phyloP scores from a whole-genome alignment of 371 early-diverging fungal species.

The Nematocida major region DNA sequence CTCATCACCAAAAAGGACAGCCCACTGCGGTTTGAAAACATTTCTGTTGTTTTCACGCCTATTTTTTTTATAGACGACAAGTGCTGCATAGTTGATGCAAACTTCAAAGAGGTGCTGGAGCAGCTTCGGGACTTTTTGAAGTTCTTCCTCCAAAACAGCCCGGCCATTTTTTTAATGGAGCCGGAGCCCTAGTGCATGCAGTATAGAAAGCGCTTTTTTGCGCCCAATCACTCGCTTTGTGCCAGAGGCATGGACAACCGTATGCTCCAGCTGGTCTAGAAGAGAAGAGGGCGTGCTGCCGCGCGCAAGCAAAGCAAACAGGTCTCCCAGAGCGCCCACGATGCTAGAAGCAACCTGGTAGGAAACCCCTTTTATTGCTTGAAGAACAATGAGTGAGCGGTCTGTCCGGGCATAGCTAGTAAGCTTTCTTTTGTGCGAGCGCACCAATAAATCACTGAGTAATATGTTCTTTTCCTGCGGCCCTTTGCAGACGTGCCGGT shows the following conservation, averaged over 20 bases:
- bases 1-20: slow-evolving; percentile 8
- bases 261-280: neutral
- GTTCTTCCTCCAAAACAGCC: slow-evolving; percentile 38
- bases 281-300: neutral
- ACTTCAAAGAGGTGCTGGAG: slow-evolving; percentile 29
- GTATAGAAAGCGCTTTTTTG: neutral
- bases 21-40: slow-evolving; percentile 14
- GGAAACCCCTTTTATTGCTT: slow-evolving; percentile 33
- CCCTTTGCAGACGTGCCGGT: neutral
- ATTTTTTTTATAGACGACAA: slow-evolving; percentile 47
- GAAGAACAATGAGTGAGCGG: neutral
- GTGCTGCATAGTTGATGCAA: neutral
- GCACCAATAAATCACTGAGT: neutral
- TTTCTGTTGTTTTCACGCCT: slow-evolving; percentile 39
- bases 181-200: neutral
- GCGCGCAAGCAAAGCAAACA: neutral
- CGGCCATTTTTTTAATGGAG: slow-evolving; percentile 12
- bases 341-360: neutral
- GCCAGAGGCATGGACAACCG: neutral
- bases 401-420: neutral
- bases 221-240: neutral
- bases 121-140: neutral
- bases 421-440: slow-evolving; percentile 11
- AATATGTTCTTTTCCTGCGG: neutral
- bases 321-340: neutral